Conservation (phyloP, 805 yeast species). For the Teunomyces cretensis region DNA sequence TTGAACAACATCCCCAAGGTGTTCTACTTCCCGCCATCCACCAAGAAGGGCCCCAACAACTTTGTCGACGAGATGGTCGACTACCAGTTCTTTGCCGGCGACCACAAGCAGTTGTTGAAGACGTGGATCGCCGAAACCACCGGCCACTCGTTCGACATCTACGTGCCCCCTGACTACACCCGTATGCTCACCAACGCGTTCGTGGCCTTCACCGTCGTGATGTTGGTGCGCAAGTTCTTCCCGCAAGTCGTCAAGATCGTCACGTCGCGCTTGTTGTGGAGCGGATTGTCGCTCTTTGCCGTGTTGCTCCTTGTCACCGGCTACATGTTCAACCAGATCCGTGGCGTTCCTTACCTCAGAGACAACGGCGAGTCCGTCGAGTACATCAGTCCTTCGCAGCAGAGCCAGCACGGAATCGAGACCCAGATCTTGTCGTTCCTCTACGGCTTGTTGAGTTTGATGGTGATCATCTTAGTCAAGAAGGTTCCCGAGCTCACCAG, state of each 20-base stretch:
- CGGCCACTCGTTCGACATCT: constrained; percentile 33
- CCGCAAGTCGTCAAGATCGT: constrained; percentile 39
- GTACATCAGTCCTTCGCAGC: constrained; percentile 58
- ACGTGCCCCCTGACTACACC: constrained; percentile 44
- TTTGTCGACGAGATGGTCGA: constrained; percentile 31
- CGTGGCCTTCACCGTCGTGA: constrained; percentile 26
- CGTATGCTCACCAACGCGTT: constrained; percentile 37
- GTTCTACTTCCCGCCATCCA: constrained; percentile 57
- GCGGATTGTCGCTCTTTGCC: constrained; percentile 57
- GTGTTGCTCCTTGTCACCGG: constrained; percentile 80
- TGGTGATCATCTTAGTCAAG: constrained; percentile 57
- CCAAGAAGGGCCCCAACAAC: constrained; percentile 28
- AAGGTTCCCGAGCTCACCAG: constrained; percentile 51
- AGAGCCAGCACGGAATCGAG: constrained; percentile 80
- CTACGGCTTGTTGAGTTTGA: constrained; percentile 66
- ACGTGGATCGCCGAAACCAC: constrained; percentile 37
- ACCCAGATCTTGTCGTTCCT: constrained; percentile 79
- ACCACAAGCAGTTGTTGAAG: constrained; percentile 35
- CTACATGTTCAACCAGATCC: constrained; percentile 88
- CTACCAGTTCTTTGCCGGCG: constrained; percentile 49
- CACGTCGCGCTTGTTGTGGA: constrained; percentile 67
- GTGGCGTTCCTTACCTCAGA: constrained; percentile 66
- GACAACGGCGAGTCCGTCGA: constrained; percentile 31
- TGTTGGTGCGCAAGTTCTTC: constrained; percentile 26
- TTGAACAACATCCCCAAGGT: constrained; percentile 79